These are phyloP conservation scores for Fusarium sp. DNA, from an alignment of 2,329 filamentous ascomycete genomes.

Conservation along the genomic window DNA sequence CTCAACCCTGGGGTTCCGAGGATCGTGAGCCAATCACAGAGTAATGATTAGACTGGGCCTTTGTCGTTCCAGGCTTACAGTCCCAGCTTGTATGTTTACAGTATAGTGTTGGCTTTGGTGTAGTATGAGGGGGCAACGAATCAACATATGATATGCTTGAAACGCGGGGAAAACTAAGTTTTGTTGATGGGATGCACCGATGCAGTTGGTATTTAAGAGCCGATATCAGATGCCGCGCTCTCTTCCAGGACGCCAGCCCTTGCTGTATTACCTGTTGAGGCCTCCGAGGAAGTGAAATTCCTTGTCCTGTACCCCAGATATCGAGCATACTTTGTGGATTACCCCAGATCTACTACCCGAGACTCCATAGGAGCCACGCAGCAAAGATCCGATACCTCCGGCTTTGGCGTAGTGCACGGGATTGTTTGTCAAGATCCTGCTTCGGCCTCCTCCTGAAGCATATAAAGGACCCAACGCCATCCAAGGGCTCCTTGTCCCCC, in stretches of 20 bases:
- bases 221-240: conserved; percentile 11
- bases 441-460: neutral
- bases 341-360: conserved; percentile 5
- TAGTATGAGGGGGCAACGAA: neutral
- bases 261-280: neutral
- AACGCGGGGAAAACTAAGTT: neutral
- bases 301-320: conserved; percentile 2
- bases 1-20: conserved; percentile 7
- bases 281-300: neutral
- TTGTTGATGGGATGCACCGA: too few species aligned
- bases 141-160: neutral
- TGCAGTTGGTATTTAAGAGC: neutral
- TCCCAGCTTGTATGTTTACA: neutral
- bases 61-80: neutral
- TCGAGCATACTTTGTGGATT: neutral
- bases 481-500: too few species aligned
- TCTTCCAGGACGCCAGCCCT: neutral
- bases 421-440: neutral
- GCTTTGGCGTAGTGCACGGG: neutral
- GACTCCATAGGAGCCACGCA: neutral
- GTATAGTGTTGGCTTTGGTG: neutral
- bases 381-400: neutral
- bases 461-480: neutral
- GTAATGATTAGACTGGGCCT: neutral
- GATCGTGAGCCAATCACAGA: conserved; percentile 9